Evolutionary conservation across 345 rosid species (phyloP), one percentile per base, ranked within the genome.

Genomic region (Pelargonium nanum): DNA sequence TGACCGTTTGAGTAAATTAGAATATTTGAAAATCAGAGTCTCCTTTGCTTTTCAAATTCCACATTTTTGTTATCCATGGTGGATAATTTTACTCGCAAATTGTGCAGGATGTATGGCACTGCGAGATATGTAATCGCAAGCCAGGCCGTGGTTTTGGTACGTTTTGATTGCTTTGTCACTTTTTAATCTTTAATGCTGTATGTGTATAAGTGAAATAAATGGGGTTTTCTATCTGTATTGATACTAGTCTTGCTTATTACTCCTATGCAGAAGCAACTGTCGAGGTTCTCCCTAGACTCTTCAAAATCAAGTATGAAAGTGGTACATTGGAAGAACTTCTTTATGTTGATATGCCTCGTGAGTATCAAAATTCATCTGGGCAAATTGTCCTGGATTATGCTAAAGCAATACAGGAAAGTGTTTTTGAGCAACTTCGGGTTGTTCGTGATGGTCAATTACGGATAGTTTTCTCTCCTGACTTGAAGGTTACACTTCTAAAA

Each of bases 61-160:
- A 34, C 23, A 22, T 51, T 20, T 7, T 61, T 57, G 40, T 50
- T 54, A 67, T 57, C 20, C 24, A 30, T 63, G 51, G n/a, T 21
- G 50, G 60, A 19, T 53, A 24, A 64, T n/a, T 22, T 63, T 53
- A 15, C 20, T 30, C 56, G 56, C 59, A 53, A 65, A 74, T 62
- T 30, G 69, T 80, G 72, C 87, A 93, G 97, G 99, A 89, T 70
- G 92, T 82, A 66, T 93, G 99, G 99, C 97, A 89, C 72, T 93
- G 97, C 76, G 99, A 89, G 71, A 89, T 93, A 68, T 93, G 99
- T 71, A 89, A 84, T 71, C 84, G 90, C 64, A 89, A 86, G 82
- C 97, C 99, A 20, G 99, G 99, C 58, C 91, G 99, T 70, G 99
- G 99, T 53, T 89, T 93, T 74, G 99, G 99, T 93, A 84, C 55